Conservation (phyloP, 257 asterid genomes). For the Capsicum pubescens region DNA sequence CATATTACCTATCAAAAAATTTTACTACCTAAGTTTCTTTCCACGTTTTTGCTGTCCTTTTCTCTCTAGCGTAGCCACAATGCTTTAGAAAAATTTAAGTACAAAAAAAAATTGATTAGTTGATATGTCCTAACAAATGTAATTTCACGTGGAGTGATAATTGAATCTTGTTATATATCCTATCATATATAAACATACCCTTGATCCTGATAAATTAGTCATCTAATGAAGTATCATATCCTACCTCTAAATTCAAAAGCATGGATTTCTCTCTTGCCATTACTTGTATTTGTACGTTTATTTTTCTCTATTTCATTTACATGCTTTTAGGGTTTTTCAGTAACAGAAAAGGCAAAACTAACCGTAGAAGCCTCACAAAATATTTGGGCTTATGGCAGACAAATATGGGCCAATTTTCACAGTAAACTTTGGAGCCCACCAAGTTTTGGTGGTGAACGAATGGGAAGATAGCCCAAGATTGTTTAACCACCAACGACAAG, state of each 20-base stretch:
- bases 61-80: background rate
- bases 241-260: background rate
- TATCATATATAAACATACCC: background rate
- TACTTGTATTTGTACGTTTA: background rate
- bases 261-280: background rate
- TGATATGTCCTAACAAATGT: background rate
- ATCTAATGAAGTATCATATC: background rate
- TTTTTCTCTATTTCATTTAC: slow-evolving; percentile 12
- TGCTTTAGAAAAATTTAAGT: background rate
- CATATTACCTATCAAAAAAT: too few relatives aligned
- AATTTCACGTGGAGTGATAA: background rate
- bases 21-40: background rate
- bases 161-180: background rate
- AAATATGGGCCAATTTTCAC: slow-evolving; percentile 45
- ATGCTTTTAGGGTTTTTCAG: background rate
- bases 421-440: slow-evolving; percentile 31
- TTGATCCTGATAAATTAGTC: background rate
- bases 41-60: background rate
- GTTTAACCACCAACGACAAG: slow-evolving; percentile 21
- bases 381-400: slow-evolving; percentile 38
- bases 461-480: slow-evolving; percentile 34
- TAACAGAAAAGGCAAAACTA: background rate
- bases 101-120: background rate
- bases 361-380: slow-evolving; percentile 14
- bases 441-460: slow-evolving; percentile 34